Evolutionary conservation across 495 filamentous ascomycete species (phyloP), one percentile per base, ranked within the genome.

Genomic region (Haplographium delicatum): DNA sequence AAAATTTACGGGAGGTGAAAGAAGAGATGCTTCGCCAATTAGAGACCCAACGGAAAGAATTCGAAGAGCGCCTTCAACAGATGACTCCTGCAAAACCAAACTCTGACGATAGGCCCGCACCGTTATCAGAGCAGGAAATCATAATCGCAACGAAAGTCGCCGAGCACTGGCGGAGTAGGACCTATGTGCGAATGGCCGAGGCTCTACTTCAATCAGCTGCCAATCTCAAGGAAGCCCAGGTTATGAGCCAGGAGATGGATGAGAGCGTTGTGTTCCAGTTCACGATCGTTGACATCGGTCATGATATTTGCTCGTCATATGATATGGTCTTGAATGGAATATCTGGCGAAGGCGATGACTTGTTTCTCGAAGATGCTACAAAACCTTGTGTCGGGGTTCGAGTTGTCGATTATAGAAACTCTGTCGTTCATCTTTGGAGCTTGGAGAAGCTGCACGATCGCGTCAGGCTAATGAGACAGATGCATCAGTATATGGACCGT

Each of bases 221-320:
- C 10, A 80, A 80, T 28, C 68, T 97, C 33, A 98, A 98, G 65
- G 93, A 98, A 64, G 94, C 91, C 3, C 93, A 98, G 63, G 82
- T 98, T 42, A 91, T 98, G 86, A 96, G 94, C 68, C 89, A 95
- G 51, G 89, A 90, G 54, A 87, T 98, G 77, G 89, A 93, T 58
- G 93, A 96, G 68, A 82, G 82, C 55, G 85, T 96, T 13, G 86
- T 91, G 27, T 98, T 98, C 68, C 93, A 98, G 67, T 97, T 96
- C 63, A 85, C 89, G 15, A 80, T 97, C 48, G 80, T 97, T 23
- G 90, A 94, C 53, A 73, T 85, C 58, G 93, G 93, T 1, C 91
- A 97, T 58, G 80, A 83, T 39, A 79, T 91, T 62, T 88, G 83
- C 50, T 97, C 94, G 5, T 95, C 88, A 3, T 98, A 98, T 64